Evolutionary conservation across 345 rosid species (phyloP).

Genomic region (Populus nigra): DNA sequence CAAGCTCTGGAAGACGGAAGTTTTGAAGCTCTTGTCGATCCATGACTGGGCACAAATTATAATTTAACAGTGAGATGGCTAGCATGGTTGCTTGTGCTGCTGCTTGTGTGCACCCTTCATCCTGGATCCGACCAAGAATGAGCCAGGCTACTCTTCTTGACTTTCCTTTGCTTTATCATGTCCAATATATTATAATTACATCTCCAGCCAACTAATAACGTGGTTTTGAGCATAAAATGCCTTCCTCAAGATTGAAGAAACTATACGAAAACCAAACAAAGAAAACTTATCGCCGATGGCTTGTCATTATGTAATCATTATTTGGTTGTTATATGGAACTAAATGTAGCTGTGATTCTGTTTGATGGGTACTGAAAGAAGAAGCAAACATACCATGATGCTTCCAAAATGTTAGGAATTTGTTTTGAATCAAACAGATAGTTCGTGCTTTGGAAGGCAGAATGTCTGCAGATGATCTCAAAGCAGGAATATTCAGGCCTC

Average conservation of each 20-base stretch:
- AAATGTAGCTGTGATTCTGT: not conserved
- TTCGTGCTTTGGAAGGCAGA: conserved; percentile 19
- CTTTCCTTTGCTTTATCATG: not conserved
- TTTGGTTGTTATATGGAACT: not conserved
- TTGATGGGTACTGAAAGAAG: too few relatives aligned
- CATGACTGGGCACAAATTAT: not conserved
- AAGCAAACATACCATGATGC: too few relatives aligned
- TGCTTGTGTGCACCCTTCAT: conserved; percentile 23
- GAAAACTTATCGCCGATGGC: not conserved
- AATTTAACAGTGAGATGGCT: conserved; percentile 11
- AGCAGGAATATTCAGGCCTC: conserved; percentile 10
- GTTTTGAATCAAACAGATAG: conserved; percentile 9
- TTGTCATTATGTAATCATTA: not conserved
- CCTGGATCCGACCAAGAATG: conserved; percentile 22
- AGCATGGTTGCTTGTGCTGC: conserved; percentile 25
- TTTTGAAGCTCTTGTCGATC: conserved; percentile 25
- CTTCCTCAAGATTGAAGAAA: not conserved
- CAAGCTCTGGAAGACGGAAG: conserved; percentile 40
- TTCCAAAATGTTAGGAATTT: not conserved
- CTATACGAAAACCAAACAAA: not conserved
- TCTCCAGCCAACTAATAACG: not conserved
- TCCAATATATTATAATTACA: not conserved
- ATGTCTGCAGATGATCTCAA: conserved; percentile 10
- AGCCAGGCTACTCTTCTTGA: conserved; percentile 15
- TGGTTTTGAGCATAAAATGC: not conserved